Evolutionary conservation across 345 rosid genomes (phyloP).

Genomic region (Dovyalis caffra): DNA sequence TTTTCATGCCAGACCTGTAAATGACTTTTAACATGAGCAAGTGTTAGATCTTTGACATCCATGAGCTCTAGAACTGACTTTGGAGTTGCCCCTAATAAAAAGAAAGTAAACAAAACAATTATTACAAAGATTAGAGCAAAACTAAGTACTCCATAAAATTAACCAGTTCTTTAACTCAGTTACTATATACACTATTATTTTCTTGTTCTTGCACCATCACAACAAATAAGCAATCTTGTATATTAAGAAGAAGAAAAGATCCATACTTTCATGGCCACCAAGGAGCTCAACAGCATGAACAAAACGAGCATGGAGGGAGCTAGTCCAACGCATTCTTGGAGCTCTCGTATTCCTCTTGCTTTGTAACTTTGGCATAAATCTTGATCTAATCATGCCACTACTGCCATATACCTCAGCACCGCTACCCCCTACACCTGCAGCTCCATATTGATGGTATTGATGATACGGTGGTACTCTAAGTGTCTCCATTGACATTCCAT

Average conservation of each 20-base stretch:
- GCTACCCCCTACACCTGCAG: neutral
- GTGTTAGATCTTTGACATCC: conserved; percentile 76
- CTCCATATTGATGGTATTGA: conserved; percentile 13
- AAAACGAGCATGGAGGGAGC: conserved; percentile 47
- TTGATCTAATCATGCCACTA: conserved; percentile 40
- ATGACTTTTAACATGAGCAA: conserved; percentile 85
- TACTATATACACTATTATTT: neutral
- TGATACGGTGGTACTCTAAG: neutral
- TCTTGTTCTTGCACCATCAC: neutral
- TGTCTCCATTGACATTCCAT: neutral
- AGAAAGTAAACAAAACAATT: neutral
- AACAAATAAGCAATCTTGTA: neutral
- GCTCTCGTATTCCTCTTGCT: conserved; percentile 65
- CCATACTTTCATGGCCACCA: conserved; percentile 52
- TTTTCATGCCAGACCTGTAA: conserved; percentile 50
- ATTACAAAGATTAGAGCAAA: neutral
- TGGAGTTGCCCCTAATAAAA: conserved; percentile 66
- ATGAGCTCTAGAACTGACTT: conserved; percentile 75
- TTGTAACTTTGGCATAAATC: conserved; percentile 49
- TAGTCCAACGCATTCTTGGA: conserved; percentile 72
- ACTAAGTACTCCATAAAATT: neutral
- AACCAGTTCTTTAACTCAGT: neutral
- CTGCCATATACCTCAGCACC: conserved; percentile 19
- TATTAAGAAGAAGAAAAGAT: neutral
- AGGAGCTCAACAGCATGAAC: conserved; percentile 51